Evolutionary conservation across 495 filamentous ascomycete genomes (phyloP), one percentile per base, ranked within the genome.

Genomic region (Polyplosphaeria fusca): DNA sequence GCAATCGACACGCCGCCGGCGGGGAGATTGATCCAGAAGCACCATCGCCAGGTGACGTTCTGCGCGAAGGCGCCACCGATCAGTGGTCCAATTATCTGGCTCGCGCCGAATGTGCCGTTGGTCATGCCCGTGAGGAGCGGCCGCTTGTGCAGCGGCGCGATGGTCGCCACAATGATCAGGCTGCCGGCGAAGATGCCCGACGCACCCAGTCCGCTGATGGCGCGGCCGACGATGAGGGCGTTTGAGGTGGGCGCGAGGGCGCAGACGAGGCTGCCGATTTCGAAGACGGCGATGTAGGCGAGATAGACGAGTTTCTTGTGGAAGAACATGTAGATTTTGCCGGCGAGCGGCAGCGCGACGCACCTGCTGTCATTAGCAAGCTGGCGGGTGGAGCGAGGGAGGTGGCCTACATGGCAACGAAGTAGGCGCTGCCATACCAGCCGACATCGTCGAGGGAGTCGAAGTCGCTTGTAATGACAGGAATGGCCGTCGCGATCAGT

Each of bases 131-230:
- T 84, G 70, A 86, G 91, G 52, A 83, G 70, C 0, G 91, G 88
- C 1, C 90, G 78, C 47, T 83, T 79, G 3, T 70, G 71, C 0
- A 95, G 75, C 0, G 89, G 88, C 0, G 93, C 82, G 19, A 82
- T 83, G 63, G 87, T 80, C 27, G 83, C 79, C n/a, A 95, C 76
- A 67, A 95, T 94, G 57, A 91, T 79, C 38, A 95, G 77, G 1
- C 86, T 83, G 4, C 91, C 91, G 1, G 86, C 85, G 68, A 92
- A 92, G 51, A 95, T 80, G 37, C 88, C 91, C 1, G 90, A 87
- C 1, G 82, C 79, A 19, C 90, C 91, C n/a, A 95, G 59, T 22
- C 91, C 91, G 20, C 88, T 87, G 41, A 95, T 75, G 14, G 91
- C 91, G 25, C 91, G 84, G 13, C 91, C 91, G 52, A 91, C 70